phyloP scores from a whole-genome alignment of 1,139 yeast genomes.

The Nadsonia starkeyi-henricii region DNA sequence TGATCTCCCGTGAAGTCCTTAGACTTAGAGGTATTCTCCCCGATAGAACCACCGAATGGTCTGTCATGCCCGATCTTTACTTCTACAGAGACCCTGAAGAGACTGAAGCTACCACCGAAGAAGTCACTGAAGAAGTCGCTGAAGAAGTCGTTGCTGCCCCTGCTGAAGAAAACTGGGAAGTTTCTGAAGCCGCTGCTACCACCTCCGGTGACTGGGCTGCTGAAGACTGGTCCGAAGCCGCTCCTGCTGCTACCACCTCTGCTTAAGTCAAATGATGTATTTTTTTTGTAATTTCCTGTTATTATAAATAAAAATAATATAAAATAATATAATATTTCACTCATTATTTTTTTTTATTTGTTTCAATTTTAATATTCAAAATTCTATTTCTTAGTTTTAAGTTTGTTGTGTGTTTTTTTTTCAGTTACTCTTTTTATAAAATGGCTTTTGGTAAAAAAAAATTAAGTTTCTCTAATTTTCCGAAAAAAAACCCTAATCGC shows the following conservation, averaged over 20 bases:
- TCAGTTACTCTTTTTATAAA: too few relatives aligned
- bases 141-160: constrained; percentile 53
- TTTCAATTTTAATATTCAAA: too few relatives aligned
- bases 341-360: too few relatives aligned
- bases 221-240: constrained; percentile 63
- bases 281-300: background rate
- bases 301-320: constrained; percentile 5
- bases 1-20: constrained; percentile 97
- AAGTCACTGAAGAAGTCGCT: constrained; percentile 40
- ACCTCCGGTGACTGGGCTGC: constrained; percentile 37
- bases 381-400: too few relatives aligned
- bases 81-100: constrained; percentile 99
- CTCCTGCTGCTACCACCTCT: constrained; percentile 26
- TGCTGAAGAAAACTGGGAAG: constrained; percentile 69
- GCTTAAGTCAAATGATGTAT: constrained; percentile 12
- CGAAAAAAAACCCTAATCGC: too few relatives aligned
- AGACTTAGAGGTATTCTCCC: constrained; percentile 97
- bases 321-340: background rate
- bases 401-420: too few relatives aligned
- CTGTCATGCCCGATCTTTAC: constrained; percentile 99
- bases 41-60: constrained; percentile 96
- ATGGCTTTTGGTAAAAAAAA: too few relatives aligned
- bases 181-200: constrained; percentile 49
- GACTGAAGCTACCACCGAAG: constrained; percentile 67
- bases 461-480: too few relatives aligned